Base-by-base conservation (phyloP, 1,284 basidiomycete genomes). In the Coniferiporia weirii region DNA sequence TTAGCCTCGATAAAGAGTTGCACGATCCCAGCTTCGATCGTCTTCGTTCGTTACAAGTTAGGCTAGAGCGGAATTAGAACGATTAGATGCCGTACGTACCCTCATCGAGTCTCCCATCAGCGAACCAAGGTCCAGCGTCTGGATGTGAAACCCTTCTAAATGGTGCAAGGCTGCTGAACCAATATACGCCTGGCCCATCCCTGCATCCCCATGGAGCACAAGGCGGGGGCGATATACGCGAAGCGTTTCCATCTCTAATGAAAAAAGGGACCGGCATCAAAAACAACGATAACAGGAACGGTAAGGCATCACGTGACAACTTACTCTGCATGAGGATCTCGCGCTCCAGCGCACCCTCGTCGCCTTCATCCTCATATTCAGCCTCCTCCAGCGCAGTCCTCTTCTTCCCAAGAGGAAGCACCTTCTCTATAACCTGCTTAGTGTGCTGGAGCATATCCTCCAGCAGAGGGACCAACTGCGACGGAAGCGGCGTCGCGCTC, bases 1-100 rank as follows among this genome's bases (percentile, higher is more conserved):
- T 98, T 98, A 0, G 97, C 97, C 71, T 99, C 97, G 17, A 95
- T 83, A 67, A 99, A 98, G n/a, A 98, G 80, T 66, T 98, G 96
- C 1, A 98, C 93, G 58, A 98, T 87, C 1, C 91, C 87, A 0
- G 96, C 91, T 74, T 99, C 97, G 2, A 87, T 77, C 3, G 94
- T 94, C 91, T 95, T 64, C n/a, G 56, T 49, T 44, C 10, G 44
- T 50, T 59, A 35, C 50, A 56, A 4, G 51, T 35, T 49, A 10
- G 20, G 34, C n/a, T 27, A 56, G n/a, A 35, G 22, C 8, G 10
- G 56, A 53, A 56, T 35, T 17, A 45, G 43, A n/a, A 27, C 50
- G 20, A 54, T 43, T 20, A 9, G 35, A 34, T 17, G 8, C 73
- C 82, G 34, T 19, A 69, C 75, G 68, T 64, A 95, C 93, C 67